Evolutionary conservation across 345 rosid genomes (phyloP), one percentile per base, ranked within the genome.

Genomic region (Dipteronia dyeriana): DNA sequence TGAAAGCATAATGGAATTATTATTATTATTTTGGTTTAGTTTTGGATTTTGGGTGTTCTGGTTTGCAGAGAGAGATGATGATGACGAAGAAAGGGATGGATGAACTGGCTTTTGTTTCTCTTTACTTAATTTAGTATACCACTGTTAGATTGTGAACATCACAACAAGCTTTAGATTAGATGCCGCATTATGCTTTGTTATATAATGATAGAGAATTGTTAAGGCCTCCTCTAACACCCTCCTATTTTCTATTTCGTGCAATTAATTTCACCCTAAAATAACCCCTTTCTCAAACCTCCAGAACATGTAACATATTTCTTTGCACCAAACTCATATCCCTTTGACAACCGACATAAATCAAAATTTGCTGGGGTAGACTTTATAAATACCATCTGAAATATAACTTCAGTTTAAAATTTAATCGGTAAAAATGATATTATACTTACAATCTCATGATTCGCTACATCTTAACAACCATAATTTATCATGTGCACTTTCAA

Each of bases 51-150:
- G 39, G 47, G 63, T n/a, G 38, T 68, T 61, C 43, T 41, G 10
- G 34, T 43, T 31, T n/a, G n/a, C 8, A 45, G 34, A 9, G 64
- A 64, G 29, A 20, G 56, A 61, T 11, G 41, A 29, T 26, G 39
- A 29, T 49, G 70, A 62, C 29, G 77, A 38, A 75, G 7, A 60
- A 31, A 66, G 65, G 73, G 12, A 9, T 0, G 16, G 66, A 72
- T 76, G 79, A 64, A 53, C 61, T 73, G 75, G 75, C 12, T 62
- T 73, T 45, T 29, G 80, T 76, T 82, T 76, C 39, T 47, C 8
- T 63, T 79, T 73, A 13, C 78, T 57, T 68, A 22, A 53, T 65
- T 65, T 75, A 66, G 78, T 7, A 75, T n/a, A 31, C 22, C 51
- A 38, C 8, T 49, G 20, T 49, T 66, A 7, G 19, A 23, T 34